These are phyloP conservation scores for Talaromyces sp. DNA, from an alignment of 2,329 filamentous ascomycete species.

Conservation along the genomic window DNA sequence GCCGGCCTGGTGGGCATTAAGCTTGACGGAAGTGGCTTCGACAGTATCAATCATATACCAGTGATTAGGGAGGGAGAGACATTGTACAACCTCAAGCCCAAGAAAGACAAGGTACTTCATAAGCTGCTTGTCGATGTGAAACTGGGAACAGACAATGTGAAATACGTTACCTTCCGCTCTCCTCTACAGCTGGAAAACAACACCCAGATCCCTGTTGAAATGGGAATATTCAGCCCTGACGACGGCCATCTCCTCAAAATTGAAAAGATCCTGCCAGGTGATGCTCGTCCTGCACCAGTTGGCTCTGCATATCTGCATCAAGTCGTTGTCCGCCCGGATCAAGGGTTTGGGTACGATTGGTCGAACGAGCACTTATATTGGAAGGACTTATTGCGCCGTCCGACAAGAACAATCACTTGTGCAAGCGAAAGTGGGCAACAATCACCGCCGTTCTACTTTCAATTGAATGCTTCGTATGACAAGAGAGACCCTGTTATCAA, in stretches of 20 bases:
- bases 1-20: conserved; percentile 74
- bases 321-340: conserved; percentile 81
- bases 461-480: conserved; percentile 82
- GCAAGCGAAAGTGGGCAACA: conserved; percentile 75
- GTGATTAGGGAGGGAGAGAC: conserved; percentile 93
- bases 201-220: conserved; percentile 90
- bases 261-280: conserved; percentile 92
- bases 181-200: conserved; percentile 91
- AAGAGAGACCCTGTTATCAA: conserved; percentile 74
- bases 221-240: conserved; percentile 82
- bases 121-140: conserved; percentile 87
- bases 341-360: conserved; percentile 96
- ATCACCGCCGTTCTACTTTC: conserved; percentile 86
- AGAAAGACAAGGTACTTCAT: conserved; percentile 78
- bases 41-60: conserved; percentile 78
- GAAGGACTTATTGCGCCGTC: conserved; percentile 80
- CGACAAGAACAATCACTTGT: conserved; percentile 83
- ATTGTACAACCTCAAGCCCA: conserved; percentile 81
- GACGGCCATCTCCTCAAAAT: conserved; percentile 93
- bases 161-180: conserved; percentile 93
- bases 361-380: conserved; percentile 85
- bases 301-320: conserved; percentile 88
- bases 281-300: conserved; percentile 82
- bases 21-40: conserved; percentile 90
- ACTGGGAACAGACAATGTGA: conserved; percentile 90